Evolutionary conservation across 805 yeast genomes (phyloP).

Genomic region (Candida nemodendra): DNA sequence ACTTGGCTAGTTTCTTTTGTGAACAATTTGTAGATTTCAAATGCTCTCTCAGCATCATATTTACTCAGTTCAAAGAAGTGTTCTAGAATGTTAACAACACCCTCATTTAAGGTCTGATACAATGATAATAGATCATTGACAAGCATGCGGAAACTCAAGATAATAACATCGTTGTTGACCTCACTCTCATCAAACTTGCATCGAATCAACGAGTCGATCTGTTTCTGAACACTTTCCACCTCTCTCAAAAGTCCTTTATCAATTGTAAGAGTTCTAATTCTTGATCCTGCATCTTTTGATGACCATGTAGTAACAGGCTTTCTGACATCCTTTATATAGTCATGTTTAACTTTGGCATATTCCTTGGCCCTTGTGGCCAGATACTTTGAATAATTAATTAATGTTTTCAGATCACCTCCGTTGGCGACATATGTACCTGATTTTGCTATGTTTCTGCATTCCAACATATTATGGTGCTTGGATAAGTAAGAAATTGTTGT

Average conservation of each 20-base stretch:
- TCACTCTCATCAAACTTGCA: constrained; percentile 79
- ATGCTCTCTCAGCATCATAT: constrained; percentile 81
- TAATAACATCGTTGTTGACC: constrained; percentile 76
- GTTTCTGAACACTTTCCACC: constrained; percentile 80
- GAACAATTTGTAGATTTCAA: constrained; percentile 79
- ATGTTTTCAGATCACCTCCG: constrained; percentile 51
- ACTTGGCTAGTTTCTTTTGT: constrained; percentile 85
- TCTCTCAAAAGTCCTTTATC: constrained; percentile 82
- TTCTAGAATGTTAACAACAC: constrained; percentile 89
- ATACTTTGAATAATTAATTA: constrained; percentile 71
- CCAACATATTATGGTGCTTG: constrained; percentile 60
- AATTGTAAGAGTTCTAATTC: constrained; percentile 62
- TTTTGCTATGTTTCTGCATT: constrained; percentile 40
- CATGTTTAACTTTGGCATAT: constrained; percentile 60
- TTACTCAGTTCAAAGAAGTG: constrained; percentile 92
- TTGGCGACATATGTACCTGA: constrained; percentile 31
- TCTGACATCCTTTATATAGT: constrained; percentile 72
- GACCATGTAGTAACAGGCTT: constrained; percentile 29
- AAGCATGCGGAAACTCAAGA: constrained; percentile 81
- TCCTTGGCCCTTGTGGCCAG: constrained; percentile 67
- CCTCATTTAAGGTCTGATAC: constrained; percentile 91
- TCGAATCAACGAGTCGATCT: constrained; percentile 69
- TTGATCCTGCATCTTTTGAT: constrained; percentile 49
- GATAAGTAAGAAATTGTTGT: constrained; percentile 69
- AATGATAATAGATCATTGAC: constrained; percentile 86